Percentiles rank a stretch among this genome's conserved stretches.
These are phyloP conservation scores for Mycena sanguinolenta DNA, from an alignment of 768 basidiomycete genomes.

Conservation along the genomic window DNA sequence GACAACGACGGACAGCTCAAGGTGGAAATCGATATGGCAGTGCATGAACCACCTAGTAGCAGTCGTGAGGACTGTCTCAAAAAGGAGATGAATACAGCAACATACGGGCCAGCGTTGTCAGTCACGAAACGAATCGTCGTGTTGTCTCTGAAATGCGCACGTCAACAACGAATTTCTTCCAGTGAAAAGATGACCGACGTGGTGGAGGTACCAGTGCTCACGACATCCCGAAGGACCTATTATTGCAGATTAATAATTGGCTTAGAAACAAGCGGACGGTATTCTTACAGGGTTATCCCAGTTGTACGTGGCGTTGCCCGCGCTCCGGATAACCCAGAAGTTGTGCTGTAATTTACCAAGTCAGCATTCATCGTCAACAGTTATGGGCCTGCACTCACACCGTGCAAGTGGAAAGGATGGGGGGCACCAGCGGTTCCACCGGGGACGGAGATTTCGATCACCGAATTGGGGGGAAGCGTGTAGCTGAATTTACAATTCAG, in stretches of 20 bases:
- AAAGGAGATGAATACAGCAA: slow-evolving; percentile 34
- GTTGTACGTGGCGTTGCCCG: slow-evolving; percentile 55
- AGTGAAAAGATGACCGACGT: slow-evolving; percentile 12
- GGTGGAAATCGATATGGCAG: slow-evolving; percentile 58
- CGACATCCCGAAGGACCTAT: slow-evolving; percentile 65
- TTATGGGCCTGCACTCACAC: slow-evolving; percentile 47
- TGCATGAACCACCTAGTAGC: slow-evolving; percentile 16
- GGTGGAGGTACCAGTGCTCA: slow-evolving; percentile 52
- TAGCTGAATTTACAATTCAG: slow-evolving; percentile 4
- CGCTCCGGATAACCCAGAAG: slow-evolving; percentile 59
- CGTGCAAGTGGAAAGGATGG: slow-evolving; percentile 65
- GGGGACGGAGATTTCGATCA: slow-evolving; percentile 55
- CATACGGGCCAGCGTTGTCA: slow-evolving; percentile 78
- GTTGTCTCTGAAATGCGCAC: slow-evolving; percentile 43
- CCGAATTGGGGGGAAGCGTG: slow-evolving; percentile 50
- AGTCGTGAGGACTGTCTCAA: neutral
- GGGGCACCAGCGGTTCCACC: slow-evolving; percentile 36
- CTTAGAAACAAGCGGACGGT: too few relatives aligned
- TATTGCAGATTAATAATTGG: too few relatives aligned
- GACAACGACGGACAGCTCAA: slow-evolving; percentile 46
- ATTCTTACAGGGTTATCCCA: slow-evolving; percentile 59
- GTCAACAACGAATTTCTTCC: neutral
- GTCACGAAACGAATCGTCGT: slow-evolving; percentile 74
- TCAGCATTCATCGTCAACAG: neutral
- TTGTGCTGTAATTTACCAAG: neutral